phyloP scores from a whole-genome alignment of 306 rosid genomes.

The Prunus dulcis region DNA sequence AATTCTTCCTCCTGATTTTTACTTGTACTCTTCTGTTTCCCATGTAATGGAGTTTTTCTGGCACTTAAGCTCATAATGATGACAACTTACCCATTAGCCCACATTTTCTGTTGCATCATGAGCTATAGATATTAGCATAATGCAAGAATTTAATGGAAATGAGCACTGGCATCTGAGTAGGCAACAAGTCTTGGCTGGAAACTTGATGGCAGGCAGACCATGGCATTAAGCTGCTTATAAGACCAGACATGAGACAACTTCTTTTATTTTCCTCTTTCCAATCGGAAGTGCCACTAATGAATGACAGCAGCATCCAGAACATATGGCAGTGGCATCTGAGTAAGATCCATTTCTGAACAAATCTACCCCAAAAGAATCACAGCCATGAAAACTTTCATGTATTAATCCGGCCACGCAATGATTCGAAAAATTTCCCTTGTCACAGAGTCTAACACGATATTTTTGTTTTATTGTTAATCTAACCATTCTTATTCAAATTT shows the following conservation, averaged over 20 bases:
- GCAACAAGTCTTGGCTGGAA: not conserved
- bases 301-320: not conserved
- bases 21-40: not conserved
- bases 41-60: too few species aligned
- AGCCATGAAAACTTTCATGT: not conserved
- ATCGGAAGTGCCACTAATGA: not conserved
- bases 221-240: not conserved
- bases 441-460: not conserved
- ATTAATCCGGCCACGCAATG: not conserved
- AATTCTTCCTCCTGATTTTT: not conserved
- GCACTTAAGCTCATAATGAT: not conserved
- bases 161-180: conserved; percentile 6
- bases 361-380: not conserved
- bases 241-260: not conserved
- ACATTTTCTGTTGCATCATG: not conserved
- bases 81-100: too few species aligned
- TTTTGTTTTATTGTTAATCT: not conserved
- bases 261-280: not conserved
- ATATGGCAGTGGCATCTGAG: conserved; percentile 18
- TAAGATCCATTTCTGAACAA: not conserved
- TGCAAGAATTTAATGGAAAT: not conserved
- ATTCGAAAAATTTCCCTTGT: not conserved
- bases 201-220: conserved; percentile 1
- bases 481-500: not conserved
- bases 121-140: too few species aligned